Percentiles rank a stretch among this genome's conserved stretches.
These are phyloP conservation scores for Medicago lupulina DNA, from an alignment of 306 rosid genomes.

Conservation along the genomic window DNA sequence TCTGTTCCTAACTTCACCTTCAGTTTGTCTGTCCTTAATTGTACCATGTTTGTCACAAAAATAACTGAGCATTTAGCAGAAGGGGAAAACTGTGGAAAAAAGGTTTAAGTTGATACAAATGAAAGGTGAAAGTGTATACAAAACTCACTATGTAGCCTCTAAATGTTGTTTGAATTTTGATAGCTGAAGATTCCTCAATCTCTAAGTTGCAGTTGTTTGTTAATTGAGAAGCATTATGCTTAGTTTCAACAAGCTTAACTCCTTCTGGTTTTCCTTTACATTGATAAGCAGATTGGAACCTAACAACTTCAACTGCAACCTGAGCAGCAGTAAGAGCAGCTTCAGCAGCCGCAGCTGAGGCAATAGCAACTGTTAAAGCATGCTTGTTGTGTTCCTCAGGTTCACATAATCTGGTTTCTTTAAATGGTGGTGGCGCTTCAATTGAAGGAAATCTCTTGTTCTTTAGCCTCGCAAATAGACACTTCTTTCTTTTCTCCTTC, in stretches of 20 bases:
- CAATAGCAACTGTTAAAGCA: slow-evolving; percentile 68
- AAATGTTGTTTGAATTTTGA: slow-evolving; percentile 77
- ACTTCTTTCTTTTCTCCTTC: slow-evolving; percentile 81
- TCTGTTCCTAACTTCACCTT: too few relatives aligned
- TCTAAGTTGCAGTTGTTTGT: slow-evolving; percentile 43
- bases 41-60: too few relatives aligned
- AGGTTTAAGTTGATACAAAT: not conserved
- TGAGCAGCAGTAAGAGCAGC: slow-evolving; percentile 59
- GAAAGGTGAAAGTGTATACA: slow-evolving; percentile 26
- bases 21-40: too few relatives aligned
- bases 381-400: slow-evolving; percentile 68
- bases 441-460: slow-evolving; percentile 60
- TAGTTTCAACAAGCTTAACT: slow-evolving; percentile 33
- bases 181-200: slow-evolving; percentile 63
- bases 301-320: slow-evolving; percentile 63
- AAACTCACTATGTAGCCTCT: slow-evolving; percentile 88
- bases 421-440: slow-evolving; percentile 53
- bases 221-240: slow-evolving; percentile 38
- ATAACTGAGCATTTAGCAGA: too few relatives aligned
- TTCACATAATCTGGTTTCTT: slow-evolving; percentile 42
- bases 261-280: slow-evolving; percentile 37
- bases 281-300: slow-evolving; percentile 49
- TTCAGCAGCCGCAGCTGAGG: slow-evolving; percentile 68
- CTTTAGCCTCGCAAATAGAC: slow-evolving; percentile 70
- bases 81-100: not conserved